Conservation (phyloP, 768 basidiomycete species). For the Tricholoma hemisulphureum region DNA sequence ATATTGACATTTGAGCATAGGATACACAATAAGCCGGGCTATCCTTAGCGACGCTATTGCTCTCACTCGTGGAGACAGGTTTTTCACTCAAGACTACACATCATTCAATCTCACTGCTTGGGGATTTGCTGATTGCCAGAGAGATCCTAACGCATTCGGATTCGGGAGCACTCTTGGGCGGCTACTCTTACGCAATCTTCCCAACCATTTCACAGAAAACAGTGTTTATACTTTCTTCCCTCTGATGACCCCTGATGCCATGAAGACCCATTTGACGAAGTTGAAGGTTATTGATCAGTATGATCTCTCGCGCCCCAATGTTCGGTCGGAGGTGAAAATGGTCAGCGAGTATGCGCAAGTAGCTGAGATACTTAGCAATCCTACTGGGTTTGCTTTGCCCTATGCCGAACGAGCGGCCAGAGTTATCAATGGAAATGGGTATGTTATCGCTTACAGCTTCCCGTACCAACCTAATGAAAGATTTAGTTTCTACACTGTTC, state of each 20-base stretch:
- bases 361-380: conserved; percentile 48
- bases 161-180: conserved; percentile 76
- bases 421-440: conserved; percentile 64
- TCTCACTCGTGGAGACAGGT: conserved; percentile 81
- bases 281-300: conserved; percentile 56
- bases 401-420: conserved; percentile 50
- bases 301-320: conserved; percentile 49
- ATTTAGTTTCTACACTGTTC: conserved; percentile 64
- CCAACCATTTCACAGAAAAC: conserved; percentile 63
- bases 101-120: conserved; percentile 79
- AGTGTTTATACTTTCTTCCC: conserved; percentile 86
- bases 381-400: conserved; percentile 43
- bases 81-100: conserved; percentile 80
- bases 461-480: conserved; percentile 5
- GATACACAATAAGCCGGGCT: conserved; percentile 81
- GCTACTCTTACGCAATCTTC: conserved; percentile 71
- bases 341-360: conserved; percentile 52
- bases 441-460: conserved; percentile 8
- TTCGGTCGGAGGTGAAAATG: conserved; percentile 20
- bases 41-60: conserved; percentile 87
- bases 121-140: conserved; percentile 83
- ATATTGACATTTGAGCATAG: conserved; percentile 27
- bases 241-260: conserved; percentile 74
- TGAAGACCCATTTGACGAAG: conserved; percentile 58
- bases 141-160: conserved; percentile 67